Conservation (phyloP, 2,329 filamentous ascomycete genomes). For the Amauroascus verrucosus region DNA sequence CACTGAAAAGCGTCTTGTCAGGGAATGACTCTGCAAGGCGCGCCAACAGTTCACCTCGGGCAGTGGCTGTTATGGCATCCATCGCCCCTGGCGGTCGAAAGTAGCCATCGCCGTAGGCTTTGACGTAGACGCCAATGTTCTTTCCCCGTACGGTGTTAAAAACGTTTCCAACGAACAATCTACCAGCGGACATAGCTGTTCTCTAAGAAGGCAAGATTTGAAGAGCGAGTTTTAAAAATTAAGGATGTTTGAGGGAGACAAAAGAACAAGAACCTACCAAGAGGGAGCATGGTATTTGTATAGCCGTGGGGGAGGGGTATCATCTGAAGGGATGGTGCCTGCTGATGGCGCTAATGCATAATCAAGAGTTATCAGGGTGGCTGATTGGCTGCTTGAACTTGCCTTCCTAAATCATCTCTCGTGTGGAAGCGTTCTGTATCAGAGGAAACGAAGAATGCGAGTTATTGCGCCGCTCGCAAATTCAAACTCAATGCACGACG, state of each 20-base stretch:
- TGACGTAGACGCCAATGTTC: conserved; percentile 8
- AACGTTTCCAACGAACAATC: conserved; percentile 9
- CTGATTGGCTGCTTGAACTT: too few species aligned
- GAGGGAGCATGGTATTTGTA: conserved; percentile 1
- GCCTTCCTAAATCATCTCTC: too few species aligned
- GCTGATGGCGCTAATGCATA: too few species aligned
- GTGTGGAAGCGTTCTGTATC: too few species aligned
- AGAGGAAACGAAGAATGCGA: too few species aligned
- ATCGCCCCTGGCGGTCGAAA: conserved; percentile 8
- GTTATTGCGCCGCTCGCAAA: not conserved
- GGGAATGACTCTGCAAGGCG: conserved; percentile 8
- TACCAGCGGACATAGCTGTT: conserved; percentile 7
- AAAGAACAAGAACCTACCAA: conserved; percentile 2
- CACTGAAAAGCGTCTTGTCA: conserved; percentile 8
- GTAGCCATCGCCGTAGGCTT: conserved; percentile 6
- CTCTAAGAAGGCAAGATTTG: conserved; percentile 5
- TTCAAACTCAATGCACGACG: not conserved
- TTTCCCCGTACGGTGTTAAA: conserved; percentile 6
- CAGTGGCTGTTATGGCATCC: conserved; percentile 8
- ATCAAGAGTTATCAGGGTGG: too few species aligned
- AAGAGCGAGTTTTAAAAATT: conserved; percentile 6
- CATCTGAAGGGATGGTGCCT: too few species aligned
- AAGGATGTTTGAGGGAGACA: conserved; percentile 2
- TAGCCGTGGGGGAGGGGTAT: not conserved
- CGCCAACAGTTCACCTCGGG: conserved; percentile 5